Evolutionary conservation across 208 protist genomes (phyloP).

Genomic region (Wallacemonas sp.): DNA sequence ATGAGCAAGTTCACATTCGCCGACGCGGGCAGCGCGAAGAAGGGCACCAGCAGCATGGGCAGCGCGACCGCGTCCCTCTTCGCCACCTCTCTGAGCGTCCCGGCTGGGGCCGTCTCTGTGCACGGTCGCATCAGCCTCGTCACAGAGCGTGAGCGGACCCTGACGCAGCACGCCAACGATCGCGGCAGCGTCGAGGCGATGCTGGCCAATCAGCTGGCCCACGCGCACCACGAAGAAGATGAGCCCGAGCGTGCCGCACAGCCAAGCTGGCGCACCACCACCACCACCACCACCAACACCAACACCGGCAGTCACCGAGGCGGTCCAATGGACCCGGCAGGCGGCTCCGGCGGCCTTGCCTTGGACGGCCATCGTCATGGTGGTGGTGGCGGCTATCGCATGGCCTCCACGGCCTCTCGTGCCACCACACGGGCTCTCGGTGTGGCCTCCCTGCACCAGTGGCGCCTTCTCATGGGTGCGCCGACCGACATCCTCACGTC

Average conservation of each 20-base stretch:
- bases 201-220: slow-evolving; percentile 9
- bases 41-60: not conserved
- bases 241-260: not conserved
- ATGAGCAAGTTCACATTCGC: slow-evolving; percentile 76
- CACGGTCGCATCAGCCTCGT: slow-evolving; percentile 7
- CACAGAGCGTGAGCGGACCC: not conserved
- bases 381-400: not conserved
- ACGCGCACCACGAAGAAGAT: slow-evolving; percentile 2
- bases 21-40: slow-evolving; percentile 28
- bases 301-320: too few relatives aligned
- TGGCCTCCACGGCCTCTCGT: slow-evolving; percentile 13
- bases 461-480: slow-evolving; percentile 47
- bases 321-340: too few relatives aligned
- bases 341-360: too few relatives aligned
- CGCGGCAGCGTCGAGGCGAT: slow-evolving; percentile 13
- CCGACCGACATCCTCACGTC: slow-evolving; percentile 13
- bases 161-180: slow-evolving; percentile 10
- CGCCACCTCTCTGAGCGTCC: not conserved
- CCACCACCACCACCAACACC: not conserved
- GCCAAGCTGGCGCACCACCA: not conserved
- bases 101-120: slow-evolving; percentile 8
- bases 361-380: too few relatives aligned
- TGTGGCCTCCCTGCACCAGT: slow-evolving; percentile 62
- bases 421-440: slow-evolving; percentile 72
- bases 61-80: not conserved